Conservation (phyloP, 345 rosid genomes). For the Capsella bursapastoris region DNA sequence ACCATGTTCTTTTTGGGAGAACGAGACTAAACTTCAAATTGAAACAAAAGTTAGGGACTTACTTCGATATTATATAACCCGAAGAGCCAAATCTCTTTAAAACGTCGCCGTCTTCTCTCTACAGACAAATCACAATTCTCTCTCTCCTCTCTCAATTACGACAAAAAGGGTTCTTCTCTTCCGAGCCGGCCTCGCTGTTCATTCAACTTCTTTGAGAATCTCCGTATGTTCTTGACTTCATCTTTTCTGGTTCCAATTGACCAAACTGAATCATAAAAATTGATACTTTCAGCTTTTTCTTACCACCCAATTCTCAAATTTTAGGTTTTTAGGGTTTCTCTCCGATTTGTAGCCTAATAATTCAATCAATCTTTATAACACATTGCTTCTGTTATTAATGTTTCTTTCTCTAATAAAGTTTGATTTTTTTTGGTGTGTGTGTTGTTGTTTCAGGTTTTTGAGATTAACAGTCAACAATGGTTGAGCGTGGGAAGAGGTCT, state of each 20-base stretch:
- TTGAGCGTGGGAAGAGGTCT: constrained; percentile 74
- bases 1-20: too few species aligned
- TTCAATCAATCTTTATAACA: background rate
- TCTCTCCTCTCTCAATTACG: background rate
- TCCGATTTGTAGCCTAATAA: background rate
- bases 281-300: constrained; percentile 13
- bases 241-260: constrained; percentile 5
- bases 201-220: constrained; percentile 18
- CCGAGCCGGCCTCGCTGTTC: background rate
- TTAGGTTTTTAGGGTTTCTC: constrained; percentile 8
- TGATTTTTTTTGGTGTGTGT: background rate
- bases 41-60: background rate
- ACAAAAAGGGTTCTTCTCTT: constrained; percentile 2
- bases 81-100: constrained; percentile 17
- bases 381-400: background rate
- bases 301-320: constrained; percentile 10
- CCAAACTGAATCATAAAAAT: background rate
- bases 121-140: constrained; percentile 9
- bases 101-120: constrained; percentile 21
- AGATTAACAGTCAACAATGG: constrained; percentile 50
- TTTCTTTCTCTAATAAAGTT: background rate
- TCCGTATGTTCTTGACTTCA: background rate
- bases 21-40: background rate
- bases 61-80: background rate
- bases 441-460: constrained; percentile 25